Conservation (phyloP, 2,329 filamentous ascomycete species). For the Bipolaris victoriae region DNA sequence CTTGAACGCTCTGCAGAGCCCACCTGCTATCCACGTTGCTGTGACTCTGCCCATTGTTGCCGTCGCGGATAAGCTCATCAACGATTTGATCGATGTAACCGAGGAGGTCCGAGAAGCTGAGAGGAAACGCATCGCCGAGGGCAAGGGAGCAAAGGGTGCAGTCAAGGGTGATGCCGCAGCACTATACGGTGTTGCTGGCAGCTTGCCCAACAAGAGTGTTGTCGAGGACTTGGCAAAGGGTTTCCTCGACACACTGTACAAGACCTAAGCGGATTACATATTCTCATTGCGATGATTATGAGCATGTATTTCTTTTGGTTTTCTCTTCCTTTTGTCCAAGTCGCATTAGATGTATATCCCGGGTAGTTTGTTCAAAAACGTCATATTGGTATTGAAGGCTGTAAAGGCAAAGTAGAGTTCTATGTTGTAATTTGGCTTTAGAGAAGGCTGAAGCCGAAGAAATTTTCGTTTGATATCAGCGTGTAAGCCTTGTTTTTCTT, state of each 20-base stretch:
- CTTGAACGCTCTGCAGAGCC: conserved; percentile 89
- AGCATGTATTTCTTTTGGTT: neutral
- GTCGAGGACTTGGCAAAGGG: conserved; percentile 88
- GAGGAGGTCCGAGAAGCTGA: conserved; percentile 82
- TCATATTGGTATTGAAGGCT: neutral
- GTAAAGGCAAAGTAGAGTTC: no score
- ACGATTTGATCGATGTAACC: conserved; percentile 67
- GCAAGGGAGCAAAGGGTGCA: conserved; percentile 64
- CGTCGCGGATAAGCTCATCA: conserved; percentile 78
- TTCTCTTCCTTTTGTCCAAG: neutral
- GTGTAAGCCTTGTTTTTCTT: neutral
- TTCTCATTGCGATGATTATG: neutral
- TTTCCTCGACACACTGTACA: conserved; percentile 92
- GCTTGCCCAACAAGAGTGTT: conserved; percentile 92
- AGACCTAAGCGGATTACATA: conserved; percentile 61
- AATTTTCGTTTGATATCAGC: neutral
- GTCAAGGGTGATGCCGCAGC: conserved; percentile 80
- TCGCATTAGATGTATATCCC: neutral
- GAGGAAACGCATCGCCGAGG: conserved; percentile 71
- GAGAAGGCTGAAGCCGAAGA: neutral
- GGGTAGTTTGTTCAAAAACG: neutral
- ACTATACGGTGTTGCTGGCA: conserved; percentile 93
- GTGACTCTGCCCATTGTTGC: conserved; percentile 86
- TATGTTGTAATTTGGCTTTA: neutral
- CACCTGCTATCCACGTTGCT: conserved; percentile 90